Base-by-base conservation (phyloP, 225 moss, liverwort and hornwort genomes). In the Ulota crispa region DNA sequence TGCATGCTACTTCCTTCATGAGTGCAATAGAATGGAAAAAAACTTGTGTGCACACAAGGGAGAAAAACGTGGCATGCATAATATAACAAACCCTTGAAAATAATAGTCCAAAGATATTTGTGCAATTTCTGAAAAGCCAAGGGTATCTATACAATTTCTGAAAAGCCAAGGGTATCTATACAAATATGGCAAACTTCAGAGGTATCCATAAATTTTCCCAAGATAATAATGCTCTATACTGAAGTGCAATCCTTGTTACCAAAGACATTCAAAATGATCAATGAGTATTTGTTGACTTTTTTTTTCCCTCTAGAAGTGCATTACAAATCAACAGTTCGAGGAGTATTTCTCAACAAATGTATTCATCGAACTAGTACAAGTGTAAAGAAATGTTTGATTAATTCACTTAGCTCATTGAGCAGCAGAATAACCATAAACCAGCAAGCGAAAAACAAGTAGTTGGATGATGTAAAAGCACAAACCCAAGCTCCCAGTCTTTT, bases 401-500 rank as follows among this genome's bases (percentile, higher is more conserved):
- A 63, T 50, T 50, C 16, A 47, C 15, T 47, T 47, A 47, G 24
- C 18, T 64, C 5, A 31, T 41, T 53, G 50, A 27, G 26, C 23
- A 70, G 31, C 20, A 63, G 15, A 39, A 23, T 41, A 8, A 52
- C 39, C 7, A 24, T 15, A 62, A 61, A 15, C 15, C 37, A 70
- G 24, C 52, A 50, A 60, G 45, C 18, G 18, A 50, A 50, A 50
- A 18, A 50, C 1, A 50, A 50, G 16, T 50, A 50, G 5, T 5
- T 50, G 50, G 16, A 50, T 18, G 50, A 50, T 50, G 50, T 50
- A 50, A 64, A 64, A 79, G 68, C 37, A 62, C 89, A 68, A 83
- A 97, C 97, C 95, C 95, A 62, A 97, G 88, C 86, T 97, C 97
- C 97, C 97, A 97, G 79, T 97, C 97, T 72, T 92, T 93, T 36